Conservation (phyloP, 805 yeast species). For the Sungouiozyma ichnusensis region DNA sequence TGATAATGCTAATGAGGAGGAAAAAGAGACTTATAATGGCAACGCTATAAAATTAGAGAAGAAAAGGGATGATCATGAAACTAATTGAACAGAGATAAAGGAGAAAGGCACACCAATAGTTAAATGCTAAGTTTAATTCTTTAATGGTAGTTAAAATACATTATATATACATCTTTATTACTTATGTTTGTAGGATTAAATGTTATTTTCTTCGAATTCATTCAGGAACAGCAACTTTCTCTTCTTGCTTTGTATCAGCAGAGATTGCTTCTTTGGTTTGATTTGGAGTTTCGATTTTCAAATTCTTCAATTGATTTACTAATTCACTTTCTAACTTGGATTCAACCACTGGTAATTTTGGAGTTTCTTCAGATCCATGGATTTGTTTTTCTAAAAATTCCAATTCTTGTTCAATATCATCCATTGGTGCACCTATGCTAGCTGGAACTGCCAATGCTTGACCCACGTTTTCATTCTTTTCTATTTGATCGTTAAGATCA, state of each 20-base stretch:
- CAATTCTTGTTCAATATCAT: constrained; percentile 24
- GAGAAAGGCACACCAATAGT: not conserved
- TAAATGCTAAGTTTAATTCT: not conserved
- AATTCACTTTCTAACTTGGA: constrained; percentile 9
- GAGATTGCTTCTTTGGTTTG: too few relatives aligned
- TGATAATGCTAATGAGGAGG: constrained; percentile 21
- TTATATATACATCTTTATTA: not conserved
- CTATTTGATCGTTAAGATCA: constrained; percentile 30
- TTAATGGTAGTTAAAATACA: too few relatives aligned
- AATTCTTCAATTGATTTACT: constrained; percentile 14
- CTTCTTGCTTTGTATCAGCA: constrained; percentile 1
- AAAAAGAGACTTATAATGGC: constrained; percentile 46
- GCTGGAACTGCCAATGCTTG: constrained; percentile 15
- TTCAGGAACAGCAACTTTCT: not conserved
- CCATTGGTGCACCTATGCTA: constrained; percentile 29
- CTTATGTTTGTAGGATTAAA: not conserved
- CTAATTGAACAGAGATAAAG: not conserved
- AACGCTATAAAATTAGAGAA: constrained; percentile 41
- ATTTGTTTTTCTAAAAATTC: constrained; percentile 6
- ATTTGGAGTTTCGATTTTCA: constrained; percentile 19
- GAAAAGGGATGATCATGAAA: constrained; percentile 31
- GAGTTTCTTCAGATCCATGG: constrained; percentile 2
- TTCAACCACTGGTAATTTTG: too few relatives aligned
- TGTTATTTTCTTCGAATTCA: not conserved
- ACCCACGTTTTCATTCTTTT: constrained; percentile 32